These are phyloP conservation scores for Venturia aucupariae DNA, from an alignment of 2,329 filamentous ascomycete species.

Conservation along the genomic window DNA sequence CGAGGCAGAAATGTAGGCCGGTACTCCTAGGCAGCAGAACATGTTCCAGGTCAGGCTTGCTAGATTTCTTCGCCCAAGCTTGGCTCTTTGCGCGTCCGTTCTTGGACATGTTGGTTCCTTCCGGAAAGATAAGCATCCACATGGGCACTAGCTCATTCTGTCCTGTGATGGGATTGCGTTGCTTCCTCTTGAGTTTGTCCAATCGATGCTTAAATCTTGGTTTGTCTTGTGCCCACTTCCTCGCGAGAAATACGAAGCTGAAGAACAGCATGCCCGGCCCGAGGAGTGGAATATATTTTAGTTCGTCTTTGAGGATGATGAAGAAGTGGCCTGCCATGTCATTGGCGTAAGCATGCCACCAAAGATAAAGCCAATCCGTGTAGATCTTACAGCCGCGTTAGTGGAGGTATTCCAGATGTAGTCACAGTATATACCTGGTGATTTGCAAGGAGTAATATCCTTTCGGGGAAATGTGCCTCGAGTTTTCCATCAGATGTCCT, in stretches of 20 bases:
- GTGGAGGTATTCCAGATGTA: constrained; percentile 16
- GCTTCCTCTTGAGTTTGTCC: constrained; percentile 53
- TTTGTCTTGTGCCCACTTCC: constrained; percentile 76
- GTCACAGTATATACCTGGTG: constrained; percentile 49
- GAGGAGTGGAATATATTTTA: constrained; percentile 73
- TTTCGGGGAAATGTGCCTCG: constrained; percentile 68
- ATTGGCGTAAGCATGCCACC: constrained; percentile 78
- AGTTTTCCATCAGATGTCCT: constrained; percentile 60
- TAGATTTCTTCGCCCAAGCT: constrained; percentile 68
- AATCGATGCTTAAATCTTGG: constrained; percentile 65
- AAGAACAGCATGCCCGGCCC: constrained; percentile 79
- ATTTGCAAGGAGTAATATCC: constrained; percentile 74
- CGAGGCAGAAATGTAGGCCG: constrained; percentile 69
- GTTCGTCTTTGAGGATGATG: constrained; percentile 81
- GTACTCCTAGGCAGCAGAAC: constrained; percentile 69
- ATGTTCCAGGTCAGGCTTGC: constrained; percentile 61
- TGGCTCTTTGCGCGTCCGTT: constrained; percentile 62
- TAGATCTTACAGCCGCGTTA: constrained; percentile 49
- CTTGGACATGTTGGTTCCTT: constrained; percentile 73
- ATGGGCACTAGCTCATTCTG: constrained; percentile 48
- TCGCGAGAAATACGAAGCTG: constrained; percentile 87
- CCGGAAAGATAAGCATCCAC: constrained; percentile 84
- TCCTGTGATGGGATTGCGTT: constrained; percentile 30
- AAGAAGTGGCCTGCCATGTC: constrained; percentile 77
- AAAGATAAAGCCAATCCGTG: constrained; percentile 88